phyloP scores from a whole-genome alignment of 768 basidiomycete genomes.

The Phylloporus rhodoxanthus region DNA sequence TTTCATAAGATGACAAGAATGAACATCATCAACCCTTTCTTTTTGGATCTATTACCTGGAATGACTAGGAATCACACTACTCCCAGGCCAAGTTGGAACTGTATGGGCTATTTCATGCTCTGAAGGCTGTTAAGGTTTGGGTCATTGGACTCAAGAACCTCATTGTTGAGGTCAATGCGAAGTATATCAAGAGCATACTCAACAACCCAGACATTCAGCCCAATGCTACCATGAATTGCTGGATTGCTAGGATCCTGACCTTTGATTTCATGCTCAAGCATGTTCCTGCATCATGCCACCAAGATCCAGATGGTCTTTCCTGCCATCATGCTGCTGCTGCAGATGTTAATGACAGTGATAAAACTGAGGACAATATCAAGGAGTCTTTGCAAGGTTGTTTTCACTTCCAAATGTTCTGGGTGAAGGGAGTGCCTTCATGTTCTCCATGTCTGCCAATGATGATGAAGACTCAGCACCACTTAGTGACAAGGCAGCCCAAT shows the following conservation, averaged over 20 bases:
- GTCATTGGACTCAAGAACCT: constrained; percentile 31
- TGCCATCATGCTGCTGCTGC: constrained; percentile 11
- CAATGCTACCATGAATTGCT: constrained; percentile 27
- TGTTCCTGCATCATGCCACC: constrained; percentile 19
- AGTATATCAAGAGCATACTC: constrained; percentile 39
- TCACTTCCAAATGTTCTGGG: not conserved
- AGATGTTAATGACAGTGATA: constrained; percentile 10
- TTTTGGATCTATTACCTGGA: constrained; percentile 37
- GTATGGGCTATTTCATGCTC: constrained; percentile 23
- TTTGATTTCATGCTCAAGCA: constrained; percentile 32
- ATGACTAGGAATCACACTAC: constrained; percentile 12
- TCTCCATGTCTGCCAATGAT: not conserved
- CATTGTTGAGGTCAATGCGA: constrained; percentile 34
- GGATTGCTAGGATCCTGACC: constrained; percentile 24
- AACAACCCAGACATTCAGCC: constrained; percentile 30
- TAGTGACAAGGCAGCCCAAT: no score
- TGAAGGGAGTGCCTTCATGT: not conserved
- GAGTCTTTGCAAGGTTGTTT: not conserved
- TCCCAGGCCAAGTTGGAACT: constrained; percentile 26
- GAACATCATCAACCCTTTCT: constrained; percentile 19
- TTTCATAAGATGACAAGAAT: constrained; percentile 21
- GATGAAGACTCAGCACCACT: no score
- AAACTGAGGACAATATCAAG: constrained; percentile 10
- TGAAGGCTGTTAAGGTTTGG: constrained; percentile 19
- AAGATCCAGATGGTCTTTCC: constrained; percentile 30